Percentiles rank a stretch among this genome's conserved stretches.
phyloP scores from a whole-genome alignment of 169 alveolate species.

The Plasmodium coatneyi region DNA sequence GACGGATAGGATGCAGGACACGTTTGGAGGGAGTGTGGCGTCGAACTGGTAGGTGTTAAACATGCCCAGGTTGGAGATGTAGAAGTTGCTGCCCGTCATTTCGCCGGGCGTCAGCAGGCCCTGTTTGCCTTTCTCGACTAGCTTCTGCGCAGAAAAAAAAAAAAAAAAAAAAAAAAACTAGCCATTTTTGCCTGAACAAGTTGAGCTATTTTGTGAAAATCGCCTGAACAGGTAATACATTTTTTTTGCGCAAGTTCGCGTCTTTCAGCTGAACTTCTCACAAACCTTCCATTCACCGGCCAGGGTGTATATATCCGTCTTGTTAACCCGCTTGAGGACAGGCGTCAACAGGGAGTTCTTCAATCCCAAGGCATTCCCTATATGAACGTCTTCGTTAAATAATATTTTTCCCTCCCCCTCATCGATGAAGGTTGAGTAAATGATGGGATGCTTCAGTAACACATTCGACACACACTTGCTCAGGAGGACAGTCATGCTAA shows the following conservation, averaged over 20 bases:
- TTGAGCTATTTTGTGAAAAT: not conserved
- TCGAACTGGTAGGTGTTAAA: conserved; percentile 87
- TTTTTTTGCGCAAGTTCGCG: too few relatives aligned
- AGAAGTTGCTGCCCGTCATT: conserved; percentile 89
- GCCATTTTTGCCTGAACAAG: not conserved
- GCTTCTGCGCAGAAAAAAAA: conserved; percentile 75
- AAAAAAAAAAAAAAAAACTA: not conserved
- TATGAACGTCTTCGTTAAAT: conserved; percentile 51
- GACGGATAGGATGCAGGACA: conserved; percentile 89
- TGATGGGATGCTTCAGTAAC: conserved; percentile 77
- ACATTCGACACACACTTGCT: conserved; percentile 79
- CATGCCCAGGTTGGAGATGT: conserved; percentile 92
- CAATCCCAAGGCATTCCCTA: conserved; percentile 80
- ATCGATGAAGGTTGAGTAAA: conserved; percentile 76
- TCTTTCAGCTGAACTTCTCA: not conserved
- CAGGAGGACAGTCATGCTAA: conserved; percentile 76
- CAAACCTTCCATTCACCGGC: conserved; percentile 77
- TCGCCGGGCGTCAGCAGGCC: conserved; percentile 85
- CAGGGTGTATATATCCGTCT: conserved; percentile 68
- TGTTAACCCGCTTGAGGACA: conserved; percentile 68
- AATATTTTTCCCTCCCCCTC: conserved; percentile 38
- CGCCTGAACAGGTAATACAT: not conserved
- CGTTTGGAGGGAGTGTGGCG: conserved; percentile 90
- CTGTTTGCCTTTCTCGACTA: conserved; percentile 89
- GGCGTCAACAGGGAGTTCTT: conserved; percentile 78